Conservation (phyloP, 805 yeast genomes). For the Nakazawaea molendinolei region DNA sequence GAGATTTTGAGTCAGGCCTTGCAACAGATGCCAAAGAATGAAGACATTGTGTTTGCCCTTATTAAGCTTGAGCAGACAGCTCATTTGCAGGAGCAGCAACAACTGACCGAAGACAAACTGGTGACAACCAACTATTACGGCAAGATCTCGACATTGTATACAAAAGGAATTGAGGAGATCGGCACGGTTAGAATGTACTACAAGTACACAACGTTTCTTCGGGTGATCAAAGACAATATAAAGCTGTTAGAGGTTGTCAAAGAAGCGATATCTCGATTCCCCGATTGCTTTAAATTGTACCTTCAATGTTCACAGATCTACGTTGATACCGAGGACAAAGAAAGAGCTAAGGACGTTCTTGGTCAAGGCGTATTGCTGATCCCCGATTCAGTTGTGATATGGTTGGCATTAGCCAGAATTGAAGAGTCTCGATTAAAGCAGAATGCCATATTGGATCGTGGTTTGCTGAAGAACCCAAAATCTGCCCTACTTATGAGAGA, state of each 20-base stretch:
- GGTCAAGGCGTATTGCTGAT: conserved; percentile 42
- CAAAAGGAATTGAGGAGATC: conserved; percentile 29
- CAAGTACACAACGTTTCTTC: conserved; percentile 47
- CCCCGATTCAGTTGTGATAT: conserved; percentile 38
- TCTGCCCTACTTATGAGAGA: conserved; percentile 52
- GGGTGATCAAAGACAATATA: conserved; percentile 30
- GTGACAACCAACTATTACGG: conserved; percentile 24
- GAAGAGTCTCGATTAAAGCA: conserved; percentile 46
- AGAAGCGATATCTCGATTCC: conserved; percentile 42
- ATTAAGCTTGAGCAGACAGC: conserved; percentile 52
- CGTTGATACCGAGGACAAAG: conserved; percentile 22
- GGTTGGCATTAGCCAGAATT: conserved; percentile 45
- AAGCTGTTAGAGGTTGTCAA: conserved; percentile 35
- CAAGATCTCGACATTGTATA: conserved; percentile 30
- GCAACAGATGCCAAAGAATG: conserved; percentile 34
- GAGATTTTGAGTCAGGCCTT: conserved; percentile 44
- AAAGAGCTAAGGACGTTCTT: conserved; percentile 41
- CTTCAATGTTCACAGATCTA: conserved; percentile 58
- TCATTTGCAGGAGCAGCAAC: neutral
- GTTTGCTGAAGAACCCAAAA: conserved; percentile 42
- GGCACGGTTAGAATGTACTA: conserved; percentile 50
- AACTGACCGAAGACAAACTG: too few relatives aligned
- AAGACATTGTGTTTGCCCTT: conserved; percentile 66
- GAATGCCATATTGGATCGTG: conserved; percentile 67
- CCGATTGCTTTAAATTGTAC: conserved; percentile 45